These are phyloP conservation scores for Parastagonospora nodorum DNA, from an alignment of 2,329 filamentous ascomycete species.

Conservation along the genomic window DNA sequence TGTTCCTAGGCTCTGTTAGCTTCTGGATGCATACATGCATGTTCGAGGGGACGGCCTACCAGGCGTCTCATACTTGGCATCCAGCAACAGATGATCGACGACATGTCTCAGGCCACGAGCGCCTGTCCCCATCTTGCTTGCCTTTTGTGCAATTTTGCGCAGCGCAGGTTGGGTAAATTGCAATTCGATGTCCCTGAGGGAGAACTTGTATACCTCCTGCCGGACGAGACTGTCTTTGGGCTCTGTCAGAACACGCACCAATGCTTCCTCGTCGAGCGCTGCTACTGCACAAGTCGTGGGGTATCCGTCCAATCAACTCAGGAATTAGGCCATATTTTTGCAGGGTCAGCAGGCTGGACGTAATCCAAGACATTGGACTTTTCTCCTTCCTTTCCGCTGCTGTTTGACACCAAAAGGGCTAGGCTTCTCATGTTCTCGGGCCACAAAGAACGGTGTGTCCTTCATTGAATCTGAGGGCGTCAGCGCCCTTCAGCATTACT, in stretches of 20 bases:
- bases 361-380: conserved; percentile 69
- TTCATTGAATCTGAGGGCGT: conserved; percentile 62
- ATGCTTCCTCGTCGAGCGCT: conserved; percentile 68
- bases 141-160: conserved; percentile 77
- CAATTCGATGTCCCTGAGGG: conserved; percentile 75
- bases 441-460: conserved; percentile 61
- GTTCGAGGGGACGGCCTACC: conserved; percentile 27
- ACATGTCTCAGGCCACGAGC: conserved; percentile 55
- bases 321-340: conserved; percentile 91
- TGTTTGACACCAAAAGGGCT: conserved; percentile 25
- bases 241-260: conserved; percentile 89
- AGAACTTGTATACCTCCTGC: conserved; percentile 88
- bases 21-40: neutral
- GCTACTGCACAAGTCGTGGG: conserved; percentile 84
- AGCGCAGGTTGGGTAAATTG: conserved; percentile 82
- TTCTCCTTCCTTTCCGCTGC: conserved; percentile 23
- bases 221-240: conserved; percentile 85
- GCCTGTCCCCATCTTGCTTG: conserved; percentile 73
- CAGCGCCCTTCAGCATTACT: conserved; percentile 64
- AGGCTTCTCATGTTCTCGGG: conserved; percentile 32
- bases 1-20: conserved; percentile 37
- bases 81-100: conserved; percentile 53
- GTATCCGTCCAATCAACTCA: conserved; percentile 92
- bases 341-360: conserved; percentile 73
- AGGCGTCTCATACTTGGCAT: conserved; percentile 56